Percentiles rank a stretch among this genome's conserved stretches.
phyloP scores from a whole-genome alignment of 805 yeast species.

The Ogataea populi-albae region DNA sequence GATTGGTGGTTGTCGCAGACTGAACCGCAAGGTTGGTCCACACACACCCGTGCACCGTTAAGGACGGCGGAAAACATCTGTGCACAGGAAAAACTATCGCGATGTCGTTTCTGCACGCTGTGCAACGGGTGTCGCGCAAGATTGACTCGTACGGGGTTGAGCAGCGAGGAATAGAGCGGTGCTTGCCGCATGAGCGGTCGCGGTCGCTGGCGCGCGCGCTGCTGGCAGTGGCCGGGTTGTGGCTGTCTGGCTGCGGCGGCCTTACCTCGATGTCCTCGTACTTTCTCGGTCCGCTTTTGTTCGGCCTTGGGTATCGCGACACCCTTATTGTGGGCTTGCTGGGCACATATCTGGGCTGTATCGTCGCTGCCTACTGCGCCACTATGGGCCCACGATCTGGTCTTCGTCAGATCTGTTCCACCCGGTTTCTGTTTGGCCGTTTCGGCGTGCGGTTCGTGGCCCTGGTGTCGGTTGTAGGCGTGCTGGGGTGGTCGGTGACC shows the following conservation, averaged over 20 bases:
- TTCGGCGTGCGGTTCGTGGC: conserved; percentile 78
- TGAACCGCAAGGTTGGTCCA: no score
- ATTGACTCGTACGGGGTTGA: conserved; percentile 66
- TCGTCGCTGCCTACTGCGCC: conserved; percentile 78
- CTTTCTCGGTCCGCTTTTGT: conserved; percentile 70
- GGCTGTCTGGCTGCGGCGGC: conserved; percentile 87
- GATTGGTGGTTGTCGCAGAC: no score
- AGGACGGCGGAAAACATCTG: no score
- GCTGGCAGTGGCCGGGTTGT: conserved; percentile 60
- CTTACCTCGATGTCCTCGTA: conserved; percentile 87
- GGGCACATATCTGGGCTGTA: conserved; percentile 67
- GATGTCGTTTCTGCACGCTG: no score
- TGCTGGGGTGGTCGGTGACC: conserved; percentile 93
- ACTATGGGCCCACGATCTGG: conserved; percentile 91
- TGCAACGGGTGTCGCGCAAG: no score
- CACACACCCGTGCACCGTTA: no score
- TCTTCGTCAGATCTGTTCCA: conserved; percentile 82
- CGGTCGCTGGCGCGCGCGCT: conserved; percentile 14
- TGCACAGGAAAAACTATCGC: no score
- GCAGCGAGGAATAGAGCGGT: conserved; percentile 74
- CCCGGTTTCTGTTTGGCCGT: conserved; percentile 81
- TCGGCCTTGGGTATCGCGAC: conserved; percentile 65
- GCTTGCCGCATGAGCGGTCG: conserved; percentile 54
- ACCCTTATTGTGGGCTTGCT: conserved; percentile 59
- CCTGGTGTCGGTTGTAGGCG: conserved; percentile 68